A percentile compares a stretch with the other conserved stretches of the same genome.
These are phyloP conservation scores for Cyberlindnera galapagoensis DNA, from an alignment of 805 yeast species.

Conservation along the genomic window DNA sequence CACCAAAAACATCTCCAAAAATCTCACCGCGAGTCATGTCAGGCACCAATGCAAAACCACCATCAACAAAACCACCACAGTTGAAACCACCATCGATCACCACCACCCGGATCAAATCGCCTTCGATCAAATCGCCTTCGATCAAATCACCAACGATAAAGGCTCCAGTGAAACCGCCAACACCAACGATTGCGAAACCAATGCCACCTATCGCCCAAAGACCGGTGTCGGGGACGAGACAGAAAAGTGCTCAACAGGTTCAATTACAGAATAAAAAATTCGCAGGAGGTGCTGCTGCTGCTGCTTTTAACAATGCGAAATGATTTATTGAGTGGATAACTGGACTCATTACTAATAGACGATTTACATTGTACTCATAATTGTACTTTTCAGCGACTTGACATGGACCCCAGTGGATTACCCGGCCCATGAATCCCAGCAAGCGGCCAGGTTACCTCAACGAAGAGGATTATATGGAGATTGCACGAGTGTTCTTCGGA, in stretches of 20 bases:
- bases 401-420: too few species aligned
- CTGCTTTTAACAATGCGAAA: conserved; percentile 22
- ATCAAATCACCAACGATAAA: neutral
- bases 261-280: conserved; percentile 20
- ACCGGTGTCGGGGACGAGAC: conserved; percentile 10
- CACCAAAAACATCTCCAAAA: conserved; percentile 4
- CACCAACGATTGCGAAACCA: too few species aligned
- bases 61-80: too few species aligned
- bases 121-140: neutral
- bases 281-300: conserved; percentile 31
- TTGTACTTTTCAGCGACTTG: too few species aligned
- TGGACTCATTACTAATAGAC: neutral
- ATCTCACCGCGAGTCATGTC: conserved; percentile 1
- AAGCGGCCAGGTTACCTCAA: too few species aligned
- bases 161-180: too few species aligned
- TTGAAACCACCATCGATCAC: neutral
- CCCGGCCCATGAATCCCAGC: too few species aligned
- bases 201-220: too few species aligned
- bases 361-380: too few species aligned
- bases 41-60: conserved; percentile 2
- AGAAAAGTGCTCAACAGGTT: conserved; percentile 11
- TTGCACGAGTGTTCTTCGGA: too few species aligned
- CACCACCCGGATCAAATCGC: neutral
- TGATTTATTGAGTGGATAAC: too few species aligned
- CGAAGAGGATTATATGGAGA: too few species aligned